Percentiles rank a stretch among this genome's conserved stretches.
phyloP scores from a whole-genome alignment of 768 basidiomycete genomes.

The Strobilomyces confusus region DNA sequence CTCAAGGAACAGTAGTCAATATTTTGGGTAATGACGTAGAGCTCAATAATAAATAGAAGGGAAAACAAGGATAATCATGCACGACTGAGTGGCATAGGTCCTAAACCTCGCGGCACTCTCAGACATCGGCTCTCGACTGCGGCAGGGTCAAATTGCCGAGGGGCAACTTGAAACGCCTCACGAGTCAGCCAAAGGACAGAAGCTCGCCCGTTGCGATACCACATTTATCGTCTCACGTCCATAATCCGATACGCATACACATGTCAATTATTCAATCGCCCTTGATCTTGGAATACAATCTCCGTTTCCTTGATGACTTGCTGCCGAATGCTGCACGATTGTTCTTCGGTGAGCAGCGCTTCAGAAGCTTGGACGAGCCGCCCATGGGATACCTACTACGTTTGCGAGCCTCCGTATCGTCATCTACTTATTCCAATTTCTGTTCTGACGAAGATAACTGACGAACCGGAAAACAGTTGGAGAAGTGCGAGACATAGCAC shows the following conservation, averaged over 20 bases:
- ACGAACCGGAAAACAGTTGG: background rate
- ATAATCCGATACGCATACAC: background rate
- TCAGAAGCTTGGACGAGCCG: constrained; percentile 45
- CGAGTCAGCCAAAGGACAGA: too few species aligned
- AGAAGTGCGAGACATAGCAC: constrained; percentile 47
- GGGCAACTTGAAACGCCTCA: too few species aligned
- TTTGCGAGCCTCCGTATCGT: constrained; percentile 50
- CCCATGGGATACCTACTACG: constrained; percentile 46
- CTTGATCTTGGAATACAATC: background rate
- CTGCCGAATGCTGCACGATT: constrained; percentile 33
- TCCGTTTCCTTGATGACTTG: constrained; percentile 13
- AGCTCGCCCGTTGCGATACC: too few species aligned
- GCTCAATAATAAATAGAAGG: too few species aligned
- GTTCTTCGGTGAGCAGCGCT: constrained; percentile 40
- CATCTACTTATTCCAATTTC: constrained; percentile 51
- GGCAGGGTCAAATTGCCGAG: too few species aligned
- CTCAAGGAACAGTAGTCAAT: too few species aligned
- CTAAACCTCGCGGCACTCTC: too few species aligned
- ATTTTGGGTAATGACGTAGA: too few species aligned
- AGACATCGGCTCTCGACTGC: too few species aligned
- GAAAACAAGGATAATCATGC: too few species aligned
- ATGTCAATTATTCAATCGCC: background rate
- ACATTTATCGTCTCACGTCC: too few species aligned
- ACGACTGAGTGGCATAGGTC: too few species aligned
- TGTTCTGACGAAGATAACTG: constrained; percentile 20